A percentile compares a stretch with the other conserved stretches of the same genome.
Conservation (phyloP, 305 asterid genomes). For the Caryopteris hybrid region DNA sequence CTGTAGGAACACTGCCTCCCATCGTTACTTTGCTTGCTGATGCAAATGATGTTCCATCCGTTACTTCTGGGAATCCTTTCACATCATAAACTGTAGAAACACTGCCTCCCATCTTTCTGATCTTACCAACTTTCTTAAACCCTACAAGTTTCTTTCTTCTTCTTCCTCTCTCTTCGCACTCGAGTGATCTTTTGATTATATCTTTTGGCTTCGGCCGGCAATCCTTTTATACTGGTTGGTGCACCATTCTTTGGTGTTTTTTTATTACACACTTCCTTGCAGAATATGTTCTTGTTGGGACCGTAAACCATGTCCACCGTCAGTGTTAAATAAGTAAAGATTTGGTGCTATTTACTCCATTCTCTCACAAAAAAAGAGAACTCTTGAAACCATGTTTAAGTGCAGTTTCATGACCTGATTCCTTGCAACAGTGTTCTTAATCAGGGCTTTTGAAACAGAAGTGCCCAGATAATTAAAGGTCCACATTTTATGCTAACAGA, state of each 20-base stretch:
- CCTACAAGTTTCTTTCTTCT: not conserved
- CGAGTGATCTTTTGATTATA: not conserved
- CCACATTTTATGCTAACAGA: too few relatives aligned
- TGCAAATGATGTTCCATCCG: conserved; percentile 9
- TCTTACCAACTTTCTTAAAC: not conserved
- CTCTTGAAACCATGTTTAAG: not conserved
- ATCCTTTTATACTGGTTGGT: too few relatives aligned
- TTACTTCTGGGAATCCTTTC: not conserved
- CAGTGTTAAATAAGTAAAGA: conserved; percentile 2
- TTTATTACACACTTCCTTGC: not conserved
- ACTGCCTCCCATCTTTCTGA: conserved; percentile 36
- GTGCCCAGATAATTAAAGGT: too few relatives aligned
- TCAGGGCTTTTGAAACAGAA: too few relatives aligned
- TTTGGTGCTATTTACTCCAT: conserved; percentile 11
- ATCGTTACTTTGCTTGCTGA: conserved; percentile 23
- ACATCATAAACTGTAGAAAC: conserved; percentile 27
- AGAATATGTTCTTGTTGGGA: not conserved
- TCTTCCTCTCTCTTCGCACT: not conserved
- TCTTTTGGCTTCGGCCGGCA: conserved; percentile 15
- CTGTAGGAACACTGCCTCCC: conserved; percentile 41
- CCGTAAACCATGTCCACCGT: not conserved
- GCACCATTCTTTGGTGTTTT: conserved; percentile 4
- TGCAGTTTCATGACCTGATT: not conserved
- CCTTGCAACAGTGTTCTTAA: too few relatives aligned
- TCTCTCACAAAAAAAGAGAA: not conserved